phyloP scores from a whole-genome alignment of 129 eudicot genomes.

The Centaurea solstitialis region DNA sequence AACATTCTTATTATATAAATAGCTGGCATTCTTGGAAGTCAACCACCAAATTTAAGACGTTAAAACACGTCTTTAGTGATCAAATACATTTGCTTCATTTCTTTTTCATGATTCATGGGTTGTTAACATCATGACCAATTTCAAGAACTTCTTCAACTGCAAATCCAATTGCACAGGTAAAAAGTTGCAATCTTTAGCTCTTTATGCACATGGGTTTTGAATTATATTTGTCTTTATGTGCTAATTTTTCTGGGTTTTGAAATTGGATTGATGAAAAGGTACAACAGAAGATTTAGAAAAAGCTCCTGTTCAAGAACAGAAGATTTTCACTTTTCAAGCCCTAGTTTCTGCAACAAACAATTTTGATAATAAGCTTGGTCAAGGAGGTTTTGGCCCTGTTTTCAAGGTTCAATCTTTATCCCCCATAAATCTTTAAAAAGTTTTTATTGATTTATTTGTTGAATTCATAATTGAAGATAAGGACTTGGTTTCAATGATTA shows the following conservation, averaged over 20 bases:
- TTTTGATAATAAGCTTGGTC: conserved; percentile 71
- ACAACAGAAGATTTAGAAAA: conserved; percentile 40
- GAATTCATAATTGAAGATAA: conserved; percentile 4
- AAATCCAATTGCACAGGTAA: conserved; percentile 41
- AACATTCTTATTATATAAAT: background rate
- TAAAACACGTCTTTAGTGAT: background rate
- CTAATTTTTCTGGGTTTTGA: conserved; percentile 7
- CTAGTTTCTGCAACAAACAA: conserved; percentile 64
- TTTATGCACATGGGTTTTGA: background rate
- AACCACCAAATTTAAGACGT: background rate
- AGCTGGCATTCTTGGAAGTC: conserved; percentile 4
- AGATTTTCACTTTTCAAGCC: conserved; percentile 47
- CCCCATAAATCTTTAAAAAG: background rate
- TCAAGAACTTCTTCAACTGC: conserved; percentile 42
- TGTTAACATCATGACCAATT: conserved; percentile 42
- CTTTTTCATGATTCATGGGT: background rate
- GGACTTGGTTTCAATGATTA: background rate
- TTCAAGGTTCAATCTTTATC: conserved; percentile 51
- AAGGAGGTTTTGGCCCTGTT: conserved; percentile 94
- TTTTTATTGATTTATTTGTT: background rate
- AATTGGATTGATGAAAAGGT: conserved; percentile 13
- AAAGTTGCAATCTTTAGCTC: background rate
- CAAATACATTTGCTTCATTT: background rate
- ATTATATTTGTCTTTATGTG: background rate
- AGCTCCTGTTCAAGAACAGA: conserved; percentile 68